These are phyloP conservation scores for Pseudogymnoascus sp. DNA, from an alignment of 2,329 filamentous ascomycete genomes.

Conservation along the genomic window DNA sequence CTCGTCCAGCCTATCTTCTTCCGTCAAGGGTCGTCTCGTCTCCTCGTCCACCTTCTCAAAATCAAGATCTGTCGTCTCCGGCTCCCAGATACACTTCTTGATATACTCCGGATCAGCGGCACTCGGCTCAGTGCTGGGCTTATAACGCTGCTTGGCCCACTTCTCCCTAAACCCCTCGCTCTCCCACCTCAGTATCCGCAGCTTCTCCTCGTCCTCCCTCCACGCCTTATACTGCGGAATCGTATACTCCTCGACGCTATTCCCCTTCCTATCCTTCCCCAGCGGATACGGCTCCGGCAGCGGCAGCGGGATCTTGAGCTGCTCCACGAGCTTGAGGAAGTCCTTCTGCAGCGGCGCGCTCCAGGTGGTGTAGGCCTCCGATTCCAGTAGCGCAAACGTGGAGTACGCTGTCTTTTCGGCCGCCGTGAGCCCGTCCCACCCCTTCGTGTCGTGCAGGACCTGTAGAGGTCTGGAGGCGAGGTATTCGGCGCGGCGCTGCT, in stretches of 20 bases:
- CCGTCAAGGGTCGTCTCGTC: background rate
- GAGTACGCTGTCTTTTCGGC: slow-evolving; percentile 21
- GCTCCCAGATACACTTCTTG: slow-evolving; percentile 1
- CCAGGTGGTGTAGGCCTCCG: slow-evolving; percentile 20
- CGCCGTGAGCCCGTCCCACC: slow-evolving; percentile 16
- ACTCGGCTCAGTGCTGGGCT: background rate
- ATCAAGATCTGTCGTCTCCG: slow-evolving; percentile 4
- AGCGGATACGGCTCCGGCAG: slow-evolving; percentile 18
- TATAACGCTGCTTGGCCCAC: slow-evolving; percentile 6
- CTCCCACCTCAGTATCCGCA: slow-evolving; percentile 17
- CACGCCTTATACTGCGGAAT: slow-evolving; percentile 17
- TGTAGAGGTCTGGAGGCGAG: slow-evolving; percentile 20
- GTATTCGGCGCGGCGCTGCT: slow-evolving; percentile 21
- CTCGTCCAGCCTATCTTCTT: slow-evolving; percentile 21
- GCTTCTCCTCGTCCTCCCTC: slow-evolving; percentile 15
- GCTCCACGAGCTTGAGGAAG: slow-evolving; percentile 20
- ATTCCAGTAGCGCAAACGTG: slow-evolving; percentile 19
- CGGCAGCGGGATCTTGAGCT: slow-evolving; percentile 21
- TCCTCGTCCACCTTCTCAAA: slow-evolving; percentile 1
- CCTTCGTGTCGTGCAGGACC: slow-evolving; percentile 17
- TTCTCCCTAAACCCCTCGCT: slow-evolving; percentile 14
- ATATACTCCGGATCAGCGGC: background rate
- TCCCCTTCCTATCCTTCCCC: slow-evolving; percentile 19
- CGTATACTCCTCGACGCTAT: slow-evolving; percentile 19
- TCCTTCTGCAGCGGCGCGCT: slow-evolving; percentile 19